Evolutionary conservation across 768 basidiomycete species (phyloP), one percentile per base, ranked within the genome.

Genomic region (Strobilomyces confusus): DNA sequence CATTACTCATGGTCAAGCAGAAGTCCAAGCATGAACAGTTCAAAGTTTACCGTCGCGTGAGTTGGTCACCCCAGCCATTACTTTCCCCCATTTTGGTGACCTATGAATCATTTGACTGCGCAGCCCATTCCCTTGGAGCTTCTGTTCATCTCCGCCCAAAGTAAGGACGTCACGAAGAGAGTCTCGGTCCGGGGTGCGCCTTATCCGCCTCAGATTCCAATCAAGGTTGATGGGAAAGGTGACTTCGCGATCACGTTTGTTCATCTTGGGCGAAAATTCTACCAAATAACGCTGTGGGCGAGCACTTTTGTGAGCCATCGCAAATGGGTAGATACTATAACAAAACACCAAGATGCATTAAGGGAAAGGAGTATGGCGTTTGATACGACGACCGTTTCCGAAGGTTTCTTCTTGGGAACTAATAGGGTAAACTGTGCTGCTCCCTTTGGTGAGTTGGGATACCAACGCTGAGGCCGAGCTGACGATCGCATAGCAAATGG

Each of bases 41-140:
- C 70, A 91, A 90, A 66, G 95, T 98, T 13, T 95, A 97, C 66
- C 84, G 95, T 61, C 84, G 89, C 62, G 95, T 98, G 66, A 68
- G 88, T 74, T 46, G 25, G 47, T 46, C 51, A 44, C 11, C 29
- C 9, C 32, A 0, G 36, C 29, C 0, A 41, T 30, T 3, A 6
- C 25, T 38, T 37, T 36, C 58, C n/a, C 47, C 42, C 19, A 12
- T 44, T 40, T 40, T 55, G 51, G 48, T 59, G 50, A 53, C 58
- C 17, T 9, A 38, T 32, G 22, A 33, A 46, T 46, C 17, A 23
- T 44, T 37, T 37, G 43, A 38, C 37, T 48, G 22, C 17, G 46
- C 58, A 97, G 95, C 95, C 97, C 1, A 97, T 98, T 63, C 97
- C 97, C 0, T 80, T 98, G 43, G 97, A 98, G 61, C 80, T 99